Evolutionary conservation across 192 early-diverging fungal species (phyloP), one percentile per base, ranked within the genome.

Genomic region (Tieghemiomyces parasiticus): DNA sequence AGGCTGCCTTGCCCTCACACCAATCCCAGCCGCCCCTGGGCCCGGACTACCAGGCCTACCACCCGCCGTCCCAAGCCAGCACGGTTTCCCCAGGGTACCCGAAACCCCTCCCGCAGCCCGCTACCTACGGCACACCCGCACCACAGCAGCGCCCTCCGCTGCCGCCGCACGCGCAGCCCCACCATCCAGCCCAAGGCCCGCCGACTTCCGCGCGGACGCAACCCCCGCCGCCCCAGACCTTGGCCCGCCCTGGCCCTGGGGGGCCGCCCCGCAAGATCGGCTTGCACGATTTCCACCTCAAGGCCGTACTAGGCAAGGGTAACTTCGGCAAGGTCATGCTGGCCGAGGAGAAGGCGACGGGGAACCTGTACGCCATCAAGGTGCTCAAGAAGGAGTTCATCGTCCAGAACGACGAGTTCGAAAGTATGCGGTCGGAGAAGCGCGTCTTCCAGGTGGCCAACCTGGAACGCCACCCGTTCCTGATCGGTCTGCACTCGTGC

Each of bases 261-360:
- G 62, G 75, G 65, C 68, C 65, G 54, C 61, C 63, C 29, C 77
- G 74, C 33, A 86, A 85, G 55, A 82, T 95, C 46, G 81, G 86
- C 1, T 66, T 93, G 24, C 88, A 95, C 51, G 93, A 99, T 65
- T 99, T 99, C 62, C 87, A 82, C 60, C 92, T 99, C 56, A 63
- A 93, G 54, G 89, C 92, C 24, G 94, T 99, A 2, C 74, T 99
- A 14, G 95, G 95, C 60, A 95, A 93, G 69, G 95, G 95, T 53
- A 97, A 95, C 75, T 99, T 95, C 81, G 95, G 95, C 67, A 99
- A 99, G 76, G 94, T 98, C 24, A 93, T 99, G 88, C 78, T 99
- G 55, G 91, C 93, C 3, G 91, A 95, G 70, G 93, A 99, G 63
- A 90, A 89, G 67, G 51, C 74, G 53, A 78, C 80, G 44, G 79